Base-by-base conservation (phyloP, 208 protist species). In the Tetramitus jugosus region DNA sequence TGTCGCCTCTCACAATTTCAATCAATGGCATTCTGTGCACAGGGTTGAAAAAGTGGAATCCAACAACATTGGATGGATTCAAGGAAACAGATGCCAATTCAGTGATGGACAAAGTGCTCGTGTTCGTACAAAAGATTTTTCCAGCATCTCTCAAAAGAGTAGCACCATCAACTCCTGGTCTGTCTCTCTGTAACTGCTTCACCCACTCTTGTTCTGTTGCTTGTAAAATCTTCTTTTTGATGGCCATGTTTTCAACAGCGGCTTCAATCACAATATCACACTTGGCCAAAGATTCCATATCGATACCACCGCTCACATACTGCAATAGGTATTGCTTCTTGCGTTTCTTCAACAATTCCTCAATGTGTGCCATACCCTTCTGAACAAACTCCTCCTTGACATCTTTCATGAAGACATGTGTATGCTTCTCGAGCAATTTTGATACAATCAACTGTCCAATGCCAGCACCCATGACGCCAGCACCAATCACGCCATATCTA, bases 21-120 rank as follows among this genome's bases (percentile, higher is more conserved):
- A 96, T 86, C 37, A 96, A 79, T 26, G 89, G 91, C 93, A 96
- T 96, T 83, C 93, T 94, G 35, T 87, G 77, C 14, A 96, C 93
- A 13, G 93, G 93, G 82, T 93, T 94, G 87, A 96, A 96, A 82
- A 94, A 96, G 83, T 96, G 93, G 91, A 96, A 94, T 78, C 93
- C 93, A 74, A 95, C 86, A 78, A 96, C 87, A 68, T 87, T 86
- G 71, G 89, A 72, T 40, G 91, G 91, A 79, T 84, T 85, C 79
- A 86, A 87, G 39, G 87, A 86, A 45, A 83, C 88, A 10, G 76
- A 82, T 74, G 92, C 89, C 81, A 96, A 85, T 81, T 96, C 88
- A 17, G 84, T 87, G 62, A 96, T 87, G 75, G 91, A 91, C 20
- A 96, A 84, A 33, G 93, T 93, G 2, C 90, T 94, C 26, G 93